Percentiles rank a stretch among this genome's conserved stretches.
phyloP scores from a whole-genome alignment of 2,329 filamentous ascomycete genomes.

The Penicillium concentricum region DNA sequence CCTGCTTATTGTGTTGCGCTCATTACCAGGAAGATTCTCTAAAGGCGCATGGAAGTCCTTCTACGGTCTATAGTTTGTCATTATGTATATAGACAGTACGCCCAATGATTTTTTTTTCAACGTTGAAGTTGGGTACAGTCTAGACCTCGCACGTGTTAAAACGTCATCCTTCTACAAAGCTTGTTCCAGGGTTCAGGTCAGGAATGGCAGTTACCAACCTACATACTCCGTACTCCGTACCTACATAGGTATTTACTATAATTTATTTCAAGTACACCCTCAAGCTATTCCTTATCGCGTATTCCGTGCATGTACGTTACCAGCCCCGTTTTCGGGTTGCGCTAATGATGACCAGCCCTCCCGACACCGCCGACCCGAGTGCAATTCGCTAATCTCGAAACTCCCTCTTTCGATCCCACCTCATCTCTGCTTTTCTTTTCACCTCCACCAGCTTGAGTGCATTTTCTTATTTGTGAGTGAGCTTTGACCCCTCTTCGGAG shows the following conservation, averaged over 20 bases:
- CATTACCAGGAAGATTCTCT: background rate
- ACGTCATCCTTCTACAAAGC: conserved; percentile 18
- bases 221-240: too few relatives aligned
- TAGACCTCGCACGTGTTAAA: conserved; percentile 6
- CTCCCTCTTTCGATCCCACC: conserved; percentile 4
- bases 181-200: background rate
- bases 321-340: conserved; percentile 17
- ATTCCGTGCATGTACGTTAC: background rate
- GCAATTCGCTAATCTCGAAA: conserved; percentile 19
- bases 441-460: conserved; percentile 5
- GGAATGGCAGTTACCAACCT: too few relatives aligned
- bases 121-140: background rate
- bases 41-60: background rate
- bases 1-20: too few relatives aligned
- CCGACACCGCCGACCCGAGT: conserved; percentile 18
- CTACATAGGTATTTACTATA: too few relatives aligned
- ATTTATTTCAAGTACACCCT: too few relatives aligned
- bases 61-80: background rate
- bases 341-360: conserved; percentile 17
- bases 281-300: too few relatives aligned
- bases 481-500: background rate
- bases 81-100: conserved; percentile 13
- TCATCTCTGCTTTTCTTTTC: conserved; percentile 3
- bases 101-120: background rate
- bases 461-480: conserved; percentile 21